These are phyloP conservation scores for Harrya chromipes DNA, from an alignment of 768 basidiomycete genomes.

Conservation along the genomic window DNA sequence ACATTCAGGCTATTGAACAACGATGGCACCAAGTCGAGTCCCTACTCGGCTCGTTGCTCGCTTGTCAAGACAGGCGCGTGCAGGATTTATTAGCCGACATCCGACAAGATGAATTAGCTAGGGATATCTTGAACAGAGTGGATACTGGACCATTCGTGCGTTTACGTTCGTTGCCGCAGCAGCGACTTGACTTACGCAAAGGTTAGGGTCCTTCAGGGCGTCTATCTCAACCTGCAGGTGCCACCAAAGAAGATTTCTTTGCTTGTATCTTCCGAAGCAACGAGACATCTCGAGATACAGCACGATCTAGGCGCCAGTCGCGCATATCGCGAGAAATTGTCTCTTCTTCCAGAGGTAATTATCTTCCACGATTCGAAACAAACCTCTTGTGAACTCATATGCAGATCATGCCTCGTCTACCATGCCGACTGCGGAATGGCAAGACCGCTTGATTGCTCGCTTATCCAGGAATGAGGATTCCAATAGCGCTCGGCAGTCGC, in stretches of 20 bases:
- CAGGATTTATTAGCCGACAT: constrained; percentile 61
- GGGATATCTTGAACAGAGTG: constrained; percentile 73
- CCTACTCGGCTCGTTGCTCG: constrained; percentile 76
- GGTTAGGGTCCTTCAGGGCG: constrained; percentile 70
- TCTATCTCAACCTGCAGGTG: constrained; percentile 52
- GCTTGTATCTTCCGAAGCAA: constrained; percentile 67
- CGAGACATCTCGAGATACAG: constrained; percentile 50
- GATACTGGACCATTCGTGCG: constrained; percentile 78
- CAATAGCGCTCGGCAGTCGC: constrained; percentile 13
- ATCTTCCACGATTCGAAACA: not conserved
- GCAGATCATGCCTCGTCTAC: constrained; percentile 58
- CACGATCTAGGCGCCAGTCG: constrained; percentile 68
- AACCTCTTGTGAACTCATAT: constrained; percentile 2
- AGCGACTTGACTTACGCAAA: constrained; percentile 4
- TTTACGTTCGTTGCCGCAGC: not conserved
- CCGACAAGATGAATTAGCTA: constrained; percentile 69
- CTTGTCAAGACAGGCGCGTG: constrained; percentile 64
- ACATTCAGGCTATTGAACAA: constrained; percentile 91
- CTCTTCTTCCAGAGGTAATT: constrained; percentile 59
- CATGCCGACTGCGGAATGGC: constrained; percentile 74
- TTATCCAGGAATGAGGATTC: constrained; percentile 36
- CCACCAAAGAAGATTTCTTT: constrained; percentile 77
- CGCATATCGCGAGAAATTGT: constrained; percentile 77
- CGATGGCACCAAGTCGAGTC: constrained; percentile 92
- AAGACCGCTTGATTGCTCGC: constrained; percentile 62